Evolutionary conservation across 495 filamentous ascomycete genomes (phyloP), one percentile per base, ranked within the genome.

Genomic region (Oidiodendron maius): DNA sequence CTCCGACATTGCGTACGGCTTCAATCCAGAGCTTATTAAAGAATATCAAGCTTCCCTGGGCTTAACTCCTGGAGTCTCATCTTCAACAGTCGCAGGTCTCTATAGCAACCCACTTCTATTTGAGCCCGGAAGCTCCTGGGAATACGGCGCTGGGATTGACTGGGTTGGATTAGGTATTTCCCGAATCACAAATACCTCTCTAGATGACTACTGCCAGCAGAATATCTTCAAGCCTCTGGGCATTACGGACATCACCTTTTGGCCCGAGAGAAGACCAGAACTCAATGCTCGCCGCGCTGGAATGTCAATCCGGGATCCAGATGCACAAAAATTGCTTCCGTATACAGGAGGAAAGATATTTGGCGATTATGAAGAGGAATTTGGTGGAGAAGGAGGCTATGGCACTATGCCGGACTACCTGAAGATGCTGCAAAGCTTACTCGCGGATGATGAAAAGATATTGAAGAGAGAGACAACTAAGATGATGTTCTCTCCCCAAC

Each of bases 191-290:
- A 63, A 70, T 1, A 48, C 67, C 22, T 59, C 64, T 6, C 69
- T 84, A 12, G 71, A 79, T 37, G 69, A 70, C 12, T 84, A 81
- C 57, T 64, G 82, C 32, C 63, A 80, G 36, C 59, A 66, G 46
- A 55, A 78, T 55, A 75, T 84, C 48, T 81, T 80, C 53, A 49
- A 64, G 34, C 79, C 81, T 0, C 65, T 83, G 0, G 74, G 68
- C 8, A 55, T 83, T 30, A 59, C 65, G 4, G 57, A 72, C 47
- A 72, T 78, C 18, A 71, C 69, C 32, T 76, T 84, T 63, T 65
- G 77, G 20, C 79, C 77, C 1, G 50, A 60, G 0, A 44, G 35
- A 0, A 52, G 65, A 0, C 59, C 63, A 8, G 69, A 71, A 3
- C 20, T 76, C 15, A 46, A 54, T 10, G 50, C 44, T 2, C 57